These are phyloP conservation scores for Juncus effusus DNA, from an alignment of 176 grass and related monocot species.

Conservation along the genomic window DNA sequence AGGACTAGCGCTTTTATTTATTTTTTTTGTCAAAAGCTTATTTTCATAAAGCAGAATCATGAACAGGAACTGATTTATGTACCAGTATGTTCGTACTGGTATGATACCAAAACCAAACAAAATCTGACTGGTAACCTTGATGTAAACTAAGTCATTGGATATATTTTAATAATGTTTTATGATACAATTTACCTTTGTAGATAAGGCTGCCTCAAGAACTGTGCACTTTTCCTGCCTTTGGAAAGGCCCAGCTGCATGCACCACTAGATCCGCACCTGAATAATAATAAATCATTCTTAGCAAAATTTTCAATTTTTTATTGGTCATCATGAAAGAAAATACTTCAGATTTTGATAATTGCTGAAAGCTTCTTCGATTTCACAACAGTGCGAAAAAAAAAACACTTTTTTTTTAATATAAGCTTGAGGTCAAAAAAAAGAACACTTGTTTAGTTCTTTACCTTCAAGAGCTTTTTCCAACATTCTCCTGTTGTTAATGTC, in stretches of 20 bases:
- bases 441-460: constrained; percentile 17
- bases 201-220: constrained; percentile 72
- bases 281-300: neutral
- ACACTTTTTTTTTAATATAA: neutral
- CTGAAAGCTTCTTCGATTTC: no score
- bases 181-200: constrained; percentile 52
- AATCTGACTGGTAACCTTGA: no score
- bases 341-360: neutral
- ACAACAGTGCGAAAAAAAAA: neutral
- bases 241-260: constrained; percentile 91
- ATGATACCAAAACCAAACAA: no score
- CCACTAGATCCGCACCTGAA: constrained; percentile 71
- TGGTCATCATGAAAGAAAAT: neutral
- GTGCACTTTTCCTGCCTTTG: constrained; percentile 55
- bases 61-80: neutral
- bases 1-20: neutral
- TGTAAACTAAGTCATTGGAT: neutral
- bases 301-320: neutral
- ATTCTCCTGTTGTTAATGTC: constrained; percentile 47
- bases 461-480: constrained; percentile 51
- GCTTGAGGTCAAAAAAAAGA: constrained; percentile 1
- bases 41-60: constrained; percentile 6
- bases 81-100: no score
- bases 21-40: no score
- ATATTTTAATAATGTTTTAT: no score